A percentile compares a stretch with the other conserved stretches of the same genome.
These are phyloP conservation scores for Wickerhamiella dianesei DNA, from an alignment of 805 yeast species.

Conservation along the genomic window DNA sequence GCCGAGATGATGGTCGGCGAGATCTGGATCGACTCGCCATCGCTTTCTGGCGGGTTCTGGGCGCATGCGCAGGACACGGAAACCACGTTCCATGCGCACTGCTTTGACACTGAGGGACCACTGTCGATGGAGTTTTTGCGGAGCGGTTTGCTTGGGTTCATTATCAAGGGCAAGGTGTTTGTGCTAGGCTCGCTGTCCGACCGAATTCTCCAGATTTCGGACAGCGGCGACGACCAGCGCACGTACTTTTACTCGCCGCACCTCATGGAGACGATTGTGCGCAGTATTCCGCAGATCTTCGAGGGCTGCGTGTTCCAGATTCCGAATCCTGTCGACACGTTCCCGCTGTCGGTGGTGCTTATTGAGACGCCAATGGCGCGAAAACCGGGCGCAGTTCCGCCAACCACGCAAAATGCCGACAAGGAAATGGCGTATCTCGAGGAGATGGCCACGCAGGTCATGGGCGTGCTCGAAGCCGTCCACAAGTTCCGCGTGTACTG, in stretches of 20 bases:
- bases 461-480: slow-evolving; percentile 35
- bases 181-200: slow-evolving; percentile 87
- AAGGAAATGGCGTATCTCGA: slow-evolving; percentile 29
- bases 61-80: slow-evolving; percentile 54
- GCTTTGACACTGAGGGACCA: slow-evolving; percentile 56
- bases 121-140: slow-evolving; percentile 70
- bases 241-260: slow-evolving; percentile 80
- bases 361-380: slow-evolving; percentile 56
- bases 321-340: slow-evolving; percentile 28
- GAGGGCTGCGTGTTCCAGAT: slow-evolving; percentile 91
- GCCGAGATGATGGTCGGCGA: slow-evolving; percentile 80
- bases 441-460: slow-evolving; percentile 34
- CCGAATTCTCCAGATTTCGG: slow-evolving; percentile 35
- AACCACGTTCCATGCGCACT: slow-evolving; percentile 67
- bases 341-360: slow-evolving; percentile 72
- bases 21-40: slow-evolving; percentile 93
- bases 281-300: slow-evolving; percentile 64
- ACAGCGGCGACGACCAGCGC: slow-evolving; percentile 3
- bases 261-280: slow-evolving; percentile 67
- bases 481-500: slow-evolving; percentile 75
- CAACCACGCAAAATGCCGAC: slow-evolving; percentile 8
- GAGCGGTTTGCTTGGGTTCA: slow-evolving; percentile 83
- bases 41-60: slow-evolving; percentile 83
- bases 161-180: slow-evolving; percentile 73
- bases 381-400: slow-evolving; percentile 28